Percentiles rank a stretch among this genome's conserved stretches.
Evolutionary conservation across 2,329 filamentous ascomycete genomes (phyloP).

Genomic region (Ophiocordyceps camponoti-floridani): DNA sequence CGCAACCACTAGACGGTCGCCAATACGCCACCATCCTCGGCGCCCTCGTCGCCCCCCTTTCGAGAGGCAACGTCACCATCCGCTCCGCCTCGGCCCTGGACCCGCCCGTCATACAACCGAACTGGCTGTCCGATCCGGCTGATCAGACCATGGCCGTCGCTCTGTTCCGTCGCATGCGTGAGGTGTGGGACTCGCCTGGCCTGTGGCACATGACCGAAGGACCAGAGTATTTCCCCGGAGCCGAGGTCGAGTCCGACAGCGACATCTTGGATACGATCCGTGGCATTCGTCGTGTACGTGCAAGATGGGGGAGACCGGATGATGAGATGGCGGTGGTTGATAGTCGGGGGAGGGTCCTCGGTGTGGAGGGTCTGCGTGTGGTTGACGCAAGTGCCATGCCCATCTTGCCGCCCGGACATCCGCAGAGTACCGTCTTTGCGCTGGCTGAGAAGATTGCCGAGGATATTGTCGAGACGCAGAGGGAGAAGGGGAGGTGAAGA

Average conservation of each 20-base stretch:
- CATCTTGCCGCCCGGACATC: background rate
- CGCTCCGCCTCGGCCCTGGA: slow-evolving; percentile 11
- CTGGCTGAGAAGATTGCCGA: slow-evolving; percentile 1
- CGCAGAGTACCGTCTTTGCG: slow-evolving; percentile 1
- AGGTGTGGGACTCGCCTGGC: slow-evolving; percentile 6
- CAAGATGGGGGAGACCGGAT: slow-evolving; percentile 30
- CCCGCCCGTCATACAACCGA: slow-evolving; percentile 23
- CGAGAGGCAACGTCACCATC: slow-evolving; percentile 24
- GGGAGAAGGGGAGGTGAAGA: background rate
- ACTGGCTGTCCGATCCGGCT: slow-evolving; percentile 21
- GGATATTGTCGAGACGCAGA: background rate
- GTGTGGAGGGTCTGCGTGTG: background rate
- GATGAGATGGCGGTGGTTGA: slow-evolving; percentile 12
- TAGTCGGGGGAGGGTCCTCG: background rate
- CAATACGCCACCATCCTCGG: slow-evolving; percentile 7
- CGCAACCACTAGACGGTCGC: background rate
- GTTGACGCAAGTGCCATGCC: background rate
- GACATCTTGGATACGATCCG: slow-evolving; percentile 6
- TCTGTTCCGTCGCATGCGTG: slow-evolving; percentile 21
- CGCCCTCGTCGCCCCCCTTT: slow-evolving; percentile 12
- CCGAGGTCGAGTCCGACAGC: slow-evolving; percentile 3
- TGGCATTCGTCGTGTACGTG: slow-evolving; percentile 30
- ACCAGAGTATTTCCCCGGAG: background rate
- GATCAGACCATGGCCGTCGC: slow-evolving; percentile 26
- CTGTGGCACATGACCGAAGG: background rate